Evolutionary conservation across 208 protist species (phyloP), one percentile per base, ranked within the genome.

Genomic region (Acanthamoeba healyi): DNA sequence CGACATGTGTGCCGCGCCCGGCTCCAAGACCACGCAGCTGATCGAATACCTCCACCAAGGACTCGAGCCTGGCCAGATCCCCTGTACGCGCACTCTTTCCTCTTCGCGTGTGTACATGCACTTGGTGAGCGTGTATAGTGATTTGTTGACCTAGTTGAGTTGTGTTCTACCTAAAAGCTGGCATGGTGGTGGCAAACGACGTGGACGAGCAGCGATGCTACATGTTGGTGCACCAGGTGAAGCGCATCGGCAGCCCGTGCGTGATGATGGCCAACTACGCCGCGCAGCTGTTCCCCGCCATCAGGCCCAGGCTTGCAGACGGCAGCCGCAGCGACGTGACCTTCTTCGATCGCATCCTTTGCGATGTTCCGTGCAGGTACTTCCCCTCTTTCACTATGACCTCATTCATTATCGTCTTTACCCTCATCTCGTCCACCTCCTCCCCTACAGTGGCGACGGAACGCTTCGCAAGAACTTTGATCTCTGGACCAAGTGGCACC

Each of bases 1-100:
- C 0, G 98, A 98, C 94, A 97, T 98, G 97, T 98, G 98, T 88
- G 98, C 98, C 19, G 97, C 98, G 1, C 98, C 98, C 17, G 98
- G 98, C 24, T 98, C 96, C 42, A 98, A 98, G 94, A 98, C 98
- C 10, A 93, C 81, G 6, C 98, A 98, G 82, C 51, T 98, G 2
- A 95, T 98, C 17, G 97, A 98, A 54, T 74, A 86, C 36, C 29
- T 98, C 1, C 96, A 96, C 56, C 36, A 63, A 2, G 49, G 87
- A 12, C 29, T 40, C 44, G n/a, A 14, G 9, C 56, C n/a, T 38
- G 29, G 38, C 56, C 51, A 32, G 24, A 79, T 56, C 34, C 44
- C 77, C 65, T 29, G 65, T 94, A 79, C 89, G 0, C 12, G 9
- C n/a, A n/a, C n/a, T n/a, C n/a, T n/a, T n/a, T n/a, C n/a, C n/a